Conservation (phyloP, 108 stramenopile species). For the Asterionellopsis glacialis region DNA sequence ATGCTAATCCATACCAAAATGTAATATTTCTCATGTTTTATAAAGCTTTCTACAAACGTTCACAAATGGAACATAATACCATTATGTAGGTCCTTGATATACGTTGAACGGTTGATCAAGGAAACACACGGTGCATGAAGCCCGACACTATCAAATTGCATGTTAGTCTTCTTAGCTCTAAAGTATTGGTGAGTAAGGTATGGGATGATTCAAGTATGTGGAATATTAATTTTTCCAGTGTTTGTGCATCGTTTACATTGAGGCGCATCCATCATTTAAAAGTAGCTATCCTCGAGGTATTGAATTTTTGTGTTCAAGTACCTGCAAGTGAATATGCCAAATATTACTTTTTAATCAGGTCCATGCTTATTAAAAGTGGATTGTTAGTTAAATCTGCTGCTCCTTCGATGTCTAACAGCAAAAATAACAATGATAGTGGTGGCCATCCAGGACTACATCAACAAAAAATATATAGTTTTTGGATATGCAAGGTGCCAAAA, state of each 20-base stretch:
- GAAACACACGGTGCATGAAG: conserved; percentile 63
- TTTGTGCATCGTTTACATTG: conserved; percentile 66
- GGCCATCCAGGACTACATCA: not conserved
- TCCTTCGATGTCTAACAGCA: no score
- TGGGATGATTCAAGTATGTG: conserved; percentile 96
- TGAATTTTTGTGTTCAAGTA: conserved; percentile 89
- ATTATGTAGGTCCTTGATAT: conserved; percentile 94
- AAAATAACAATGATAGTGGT: no score
- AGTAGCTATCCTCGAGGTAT: conserved; percentile 53
- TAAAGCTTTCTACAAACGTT: conserved; percentile 67
- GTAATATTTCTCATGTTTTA: conserved; percentile 76
- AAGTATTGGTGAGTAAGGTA: conserved; percentile 87
- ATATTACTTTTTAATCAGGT: conserved; percentile 93
- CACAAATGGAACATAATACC: conserved; percentile 91
- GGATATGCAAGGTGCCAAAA: conserved; percentile 2
- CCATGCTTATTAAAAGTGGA: conserved; percentile 78
- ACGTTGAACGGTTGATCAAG: conserved; percentile 93
- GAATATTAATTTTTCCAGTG: conserved; percentile 86
- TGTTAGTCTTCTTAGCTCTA: conserved; percentile 69
- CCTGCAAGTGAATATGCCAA: conserved; percentile 91
- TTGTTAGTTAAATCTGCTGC: conserved; percentile 2
- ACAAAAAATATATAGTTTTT: not conserved
- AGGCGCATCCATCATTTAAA: conserved; percentile 90
- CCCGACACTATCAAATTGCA: conserved; percentile 80
- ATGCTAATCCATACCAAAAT: conserved; percentile 59